Evolutionary conservation across 345 rosid species (phyloP).

Genomic region (Acer saccharum): DNA sequence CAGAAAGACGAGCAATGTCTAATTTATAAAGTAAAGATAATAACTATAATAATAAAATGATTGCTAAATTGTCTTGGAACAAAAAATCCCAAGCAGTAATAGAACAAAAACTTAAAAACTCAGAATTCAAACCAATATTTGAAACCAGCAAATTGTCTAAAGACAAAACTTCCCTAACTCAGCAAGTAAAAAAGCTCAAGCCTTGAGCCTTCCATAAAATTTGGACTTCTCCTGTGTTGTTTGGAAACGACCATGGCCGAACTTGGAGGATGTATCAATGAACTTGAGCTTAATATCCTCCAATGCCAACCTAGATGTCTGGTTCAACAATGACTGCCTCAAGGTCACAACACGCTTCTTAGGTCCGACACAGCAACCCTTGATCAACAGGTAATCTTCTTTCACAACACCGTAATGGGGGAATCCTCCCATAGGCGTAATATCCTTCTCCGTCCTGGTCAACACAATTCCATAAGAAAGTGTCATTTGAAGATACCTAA

Average conservation of each 20-base stretch:
- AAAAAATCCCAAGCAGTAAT: too few relatives aligned
- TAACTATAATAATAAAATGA: too few relatives aligned
- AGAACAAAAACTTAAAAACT: not conserved
- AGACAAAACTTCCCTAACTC: not conserved
- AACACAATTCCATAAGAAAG: not conserved
- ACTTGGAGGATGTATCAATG: slow-evolving; percentile 66
- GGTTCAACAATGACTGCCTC: slow-evolving; percentile 69
- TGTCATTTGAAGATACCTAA: not conserved
- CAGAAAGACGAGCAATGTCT: too few relatives aligned
- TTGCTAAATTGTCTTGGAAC: too few relatives aligned
- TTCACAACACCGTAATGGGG: slow-evolving; percentile 88
- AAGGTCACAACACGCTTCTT: slow-evolving; percentile 92
- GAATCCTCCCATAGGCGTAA: slow-evolving; percentile 94
- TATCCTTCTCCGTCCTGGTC: slow-evolving; percentile 74
- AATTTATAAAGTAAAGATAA: too few relatives aligned
- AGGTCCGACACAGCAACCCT: slow-evolving; percentile 87
- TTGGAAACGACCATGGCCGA: slow-evolving; percentile 84
- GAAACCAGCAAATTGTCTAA: not conserved
- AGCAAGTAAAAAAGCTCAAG: slow-evolving; percentile 25
- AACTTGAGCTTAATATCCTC: slow-evolving; percentile 84
- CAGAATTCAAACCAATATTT: not conserved
- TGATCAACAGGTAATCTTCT: slow-evolving; percentile 79
- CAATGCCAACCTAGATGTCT: slow-evolving; percentile 72
- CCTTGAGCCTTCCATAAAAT: slow-evolving; percentile 65
- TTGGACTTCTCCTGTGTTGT: slow-evolving; percentile 77